Conservation (phyloP, 176 grass and related monocot species). For the Alopecurus myosuroides region DNA sequence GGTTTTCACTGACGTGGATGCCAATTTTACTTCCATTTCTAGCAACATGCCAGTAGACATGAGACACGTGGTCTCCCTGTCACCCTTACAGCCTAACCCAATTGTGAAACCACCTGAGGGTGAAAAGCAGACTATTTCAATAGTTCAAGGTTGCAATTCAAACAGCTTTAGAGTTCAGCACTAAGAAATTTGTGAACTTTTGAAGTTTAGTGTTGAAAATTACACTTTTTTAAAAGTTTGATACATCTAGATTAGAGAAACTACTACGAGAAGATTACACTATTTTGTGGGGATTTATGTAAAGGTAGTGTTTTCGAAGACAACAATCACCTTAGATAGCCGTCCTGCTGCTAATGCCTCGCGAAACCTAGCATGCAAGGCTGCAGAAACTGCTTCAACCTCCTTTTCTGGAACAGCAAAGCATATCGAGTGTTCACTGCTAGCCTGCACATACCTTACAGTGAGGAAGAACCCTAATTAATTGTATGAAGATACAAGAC, state of each 20-base stretch:
- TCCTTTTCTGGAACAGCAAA: constrained; percentile 98
- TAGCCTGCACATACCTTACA: constrained; percentile 62
- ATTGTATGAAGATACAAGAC: constrained; percentile 7
- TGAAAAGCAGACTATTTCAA: not conserved
- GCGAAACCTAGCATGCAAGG: constrained; percentile 64
- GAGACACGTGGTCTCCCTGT: not conserved
- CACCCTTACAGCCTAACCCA: not conserved
- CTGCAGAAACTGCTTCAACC: constrained; percentile 75
- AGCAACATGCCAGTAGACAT: not conserved
- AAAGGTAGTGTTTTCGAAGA: not conserved
- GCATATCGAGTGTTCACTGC: constrained; percentile 97
- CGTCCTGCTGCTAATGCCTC: constrained; percentile 87
- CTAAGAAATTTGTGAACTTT: not conserved
- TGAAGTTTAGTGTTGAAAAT: not conserved
- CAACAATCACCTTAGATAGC: constrained; percentile 67
- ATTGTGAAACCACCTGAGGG: not conserved
- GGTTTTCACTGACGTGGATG: not conserved
- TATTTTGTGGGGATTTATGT: constrained; percentile 3
- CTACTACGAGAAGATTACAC: not conserved
- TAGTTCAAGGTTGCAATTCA: not conserved
- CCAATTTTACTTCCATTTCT: not conserved
- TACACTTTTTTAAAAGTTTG: not conserved
- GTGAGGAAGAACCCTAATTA: constrained; percentile 33
- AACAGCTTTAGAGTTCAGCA: not conserved
- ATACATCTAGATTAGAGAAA: constrained; percentile 1